Evolutionary conservation across 2,329 filamentous ascomycete species (phyloP), one percentile per base, ranked within the genome.

Genomic region (Cladosporium velox): DNA sequence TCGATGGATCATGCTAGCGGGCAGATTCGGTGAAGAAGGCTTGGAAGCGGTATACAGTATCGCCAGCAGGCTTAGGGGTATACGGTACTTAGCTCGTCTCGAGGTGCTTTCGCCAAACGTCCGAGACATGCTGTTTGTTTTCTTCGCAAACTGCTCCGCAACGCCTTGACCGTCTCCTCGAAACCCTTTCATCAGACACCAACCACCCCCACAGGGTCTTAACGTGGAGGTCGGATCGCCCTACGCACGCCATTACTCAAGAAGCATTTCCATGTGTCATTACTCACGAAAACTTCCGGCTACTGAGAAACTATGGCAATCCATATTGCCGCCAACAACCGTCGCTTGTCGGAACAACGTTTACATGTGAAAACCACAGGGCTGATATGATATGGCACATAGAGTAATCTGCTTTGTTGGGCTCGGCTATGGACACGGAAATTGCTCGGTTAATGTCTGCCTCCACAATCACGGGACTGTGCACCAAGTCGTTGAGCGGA

Each of bases 181-280:
- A 12, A 11, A 47, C 10, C n/a, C 41, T 18, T 54, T 54, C 49
- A 26, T 54, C 49, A 26, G 15, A 26, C 28, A 54, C 49, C 49
- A 12, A n/a, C 38, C 38, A 44, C n/a, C 38, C 57, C 57, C 57
- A 38, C 57, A 59, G 57, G 57, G 38, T 59, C 57, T 32, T 47
- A 38, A 30, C 18, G 57, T 59, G 57, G 57, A 59, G 57, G 57
- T 59, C 38, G 18, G 57, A 59, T 59, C 24, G n/a, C n/a, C n/a
- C 18, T 34, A 30, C 10, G 52, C 30, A 30, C 10, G 52, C 30
- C 52, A 55, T 55, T 55, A 55, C 52, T 55, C 52, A n/a, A 5
- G 38, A 44, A 10, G 38, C 30, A n/a, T n/a, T 44, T 44, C 38
- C 38, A 44, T 44, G 38, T 44, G 38, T 44, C 41, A 47, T 47